Evolutionary conservation across 805 yeast genomes (phyloP).

Genomic region (Candida orba): DNA sequence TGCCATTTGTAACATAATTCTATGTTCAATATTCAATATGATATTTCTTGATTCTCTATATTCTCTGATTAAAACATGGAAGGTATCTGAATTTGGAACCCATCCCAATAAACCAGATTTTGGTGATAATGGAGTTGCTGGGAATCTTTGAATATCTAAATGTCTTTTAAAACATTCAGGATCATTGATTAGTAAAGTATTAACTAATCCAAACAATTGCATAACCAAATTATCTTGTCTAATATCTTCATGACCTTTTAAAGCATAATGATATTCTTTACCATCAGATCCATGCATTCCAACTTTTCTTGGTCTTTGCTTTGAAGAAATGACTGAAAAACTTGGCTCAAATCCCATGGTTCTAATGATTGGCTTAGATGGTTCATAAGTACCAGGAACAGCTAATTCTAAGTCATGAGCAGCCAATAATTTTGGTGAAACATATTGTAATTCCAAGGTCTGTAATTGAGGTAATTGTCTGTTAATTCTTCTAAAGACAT

Average conservation of each 20-base stretch:
- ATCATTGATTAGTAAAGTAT: constrained; percentile 80
- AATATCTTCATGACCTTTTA: constrained; percentile 97
- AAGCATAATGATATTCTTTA: constrained; percentile 68
- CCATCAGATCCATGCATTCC: constrained; percentile 86
- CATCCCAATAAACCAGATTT: constrained; percentile 94
- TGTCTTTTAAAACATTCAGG: constrained; percentile 96
- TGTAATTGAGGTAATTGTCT: constrained; percentile 84
- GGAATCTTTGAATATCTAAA: constrained; percentile 82
- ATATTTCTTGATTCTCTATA: constrained; percentile 89
- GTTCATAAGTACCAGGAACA: constrained; percentile 87
- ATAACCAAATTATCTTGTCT: constrained; percentile 95
- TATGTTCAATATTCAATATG: constrained; percentile 83
- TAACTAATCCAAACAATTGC: constrained; percentile 95
- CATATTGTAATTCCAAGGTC: constrained; percentile 83
- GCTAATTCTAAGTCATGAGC: constrained; percentile 80
- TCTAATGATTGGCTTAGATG: constrained; percentile 71
- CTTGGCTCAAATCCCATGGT: constrained; percentile 76
- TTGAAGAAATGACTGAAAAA: constrained; percentile 82
- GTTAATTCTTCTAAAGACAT: constrained; percentile 85
- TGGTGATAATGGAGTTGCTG: constrained; percentile 94
- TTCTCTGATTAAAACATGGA: constrained; percentile 87
- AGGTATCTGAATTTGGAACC: constrained; percentile 97
- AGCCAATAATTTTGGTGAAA: constrained; percentile 80
- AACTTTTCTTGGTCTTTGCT: constrained; percentile 89
- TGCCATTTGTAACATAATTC: constrained; percentile 96